Percentiles rank a stretch among this genome's conserved stretches.
Conservation (phyloP, 2,329 filamentous ascomycete species). For the Aspergillus fumigatus region DNA sequence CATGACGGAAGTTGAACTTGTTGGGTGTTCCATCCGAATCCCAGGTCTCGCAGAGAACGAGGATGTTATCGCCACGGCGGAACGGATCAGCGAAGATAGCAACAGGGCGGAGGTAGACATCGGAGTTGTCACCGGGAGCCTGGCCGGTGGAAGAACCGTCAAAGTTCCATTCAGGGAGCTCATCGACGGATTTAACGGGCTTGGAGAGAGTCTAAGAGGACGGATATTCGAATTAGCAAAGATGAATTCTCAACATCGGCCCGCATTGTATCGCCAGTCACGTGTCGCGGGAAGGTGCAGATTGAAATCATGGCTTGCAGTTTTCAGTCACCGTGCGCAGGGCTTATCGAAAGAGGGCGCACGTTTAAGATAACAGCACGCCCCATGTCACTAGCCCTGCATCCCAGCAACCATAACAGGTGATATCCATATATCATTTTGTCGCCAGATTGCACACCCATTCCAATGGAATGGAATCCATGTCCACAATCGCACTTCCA, state of each 20-base stretch:
- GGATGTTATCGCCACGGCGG: constrained; percentile 82
- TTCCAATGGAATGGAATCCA: neutral
- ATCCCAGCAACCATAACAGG: too few relatives aligned
- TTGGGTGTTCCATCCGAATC: constrained; percentile 91
- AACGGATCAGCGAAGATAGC: constrained; percentile 90
- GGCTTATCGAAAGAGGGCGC: constrained; percentile 20
- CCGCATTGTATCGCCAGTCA: constrained; percentile 9
- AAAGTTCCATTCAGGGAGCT: constrained; percentile 76
- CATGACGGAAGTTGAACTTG: constrained; percentile 97
- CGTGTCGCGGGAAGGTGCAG: constrained; percentile 27
- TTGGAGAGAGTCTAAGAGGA: constrained; percentile 57
- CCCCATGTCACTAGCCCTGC: neutral
- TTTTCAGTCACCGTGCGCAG: constrained; percentile 20
- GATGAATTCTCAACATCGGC: neutral
- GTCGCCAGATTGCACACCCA: neutral
- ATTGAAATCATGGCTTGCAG: constrained; percentile 14
- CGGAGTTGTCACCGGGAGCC: constrained; percentile 90
- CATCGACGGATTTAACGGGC: constrained; percentile 54
- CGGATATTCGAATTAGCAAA: neutral
- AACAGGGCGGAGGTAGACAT: constrained; percentile 90
- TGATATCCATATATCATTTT: neutral
- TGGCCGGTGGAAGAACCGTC: constrained; percentile 89
- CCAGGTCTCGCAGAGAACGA: constrained; percentile 93
- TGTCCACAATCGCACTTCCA: neutral
- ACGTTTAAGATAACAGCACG: constrained; percentile 5